These are phyloP conservation scores for Tetrapyrgos nigripes DNA, from an alignment of 1,284 basidiomycete species.

Conservation along the genomic window DNA sequence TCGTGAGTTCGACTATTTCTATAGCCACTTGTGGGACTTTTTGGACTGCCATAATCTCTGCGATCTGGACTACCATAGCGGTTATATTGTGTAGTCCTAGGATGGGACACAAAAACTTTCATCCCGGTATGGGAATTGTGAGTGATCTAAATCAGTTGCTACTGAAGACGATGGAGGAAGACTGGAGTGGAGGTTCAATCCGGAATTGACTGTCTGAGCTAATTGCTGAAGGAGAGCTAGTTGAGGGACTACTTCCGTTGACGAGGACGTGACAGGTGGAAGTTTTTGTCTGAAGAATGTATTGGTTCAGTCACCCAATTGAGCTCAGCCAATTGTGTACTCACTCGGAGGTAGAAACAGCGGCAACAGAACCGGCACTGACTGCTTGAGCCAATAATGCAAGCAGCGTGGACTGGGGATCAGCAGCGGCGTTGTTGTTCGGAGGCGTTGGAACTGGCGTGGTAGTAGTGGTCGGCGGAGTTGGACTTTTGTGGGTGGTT, in stretches of 20 bases:
- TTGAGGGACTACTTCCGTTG: constrained; percentile 57
- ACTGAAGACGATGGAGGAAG: constrained; percentile 25
- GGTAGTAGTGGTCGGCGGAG: constrained; percentile 31
- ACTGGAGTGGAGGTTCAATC: constrained; percentile 34
- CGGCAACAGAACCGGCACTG: constrained; percentile 34
- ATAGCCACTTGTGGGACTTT: constrained; percentile 36
- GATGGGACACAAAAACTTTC: constrained; percentile 47
- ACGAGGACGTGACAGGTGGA: constrained; percentile 42
- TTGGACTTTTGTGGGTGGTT: constrained; percentile 15
- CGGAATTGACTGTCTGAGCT: constrained; percentile 60
- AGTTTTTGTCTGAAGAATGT: constrained; percentile 61
- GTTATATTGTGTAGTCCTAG: constrained; percentile 52
- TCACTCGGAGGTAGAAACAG: constrained; percentile 10
- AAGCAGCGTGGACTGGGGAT: constrained; percentile 65
- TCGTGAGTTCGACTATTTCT: constrained; percentile 25
- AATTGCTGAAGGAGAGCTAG: constrained; percentile 77
- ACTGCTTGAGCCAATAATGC: constrained; percentile 72
- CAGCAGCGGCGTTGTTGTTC: constrained; percentile 31
- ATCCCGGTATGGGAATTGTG: constrained; percentile 43
- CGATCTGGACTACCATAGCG: constrained; percentile 56
- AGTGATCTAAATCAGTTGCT: constrained; percentile 21
- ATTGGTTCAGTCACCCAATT: constrained; percentile 6
- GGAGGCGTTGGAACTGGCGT: constrained; percentile 31
- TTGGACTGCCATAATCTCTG: constrained; percentile 44
- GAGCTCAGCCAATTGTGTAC: not conserved